These are phyloP conservation scores for Rhodomyrtus tomentosa DNA, from an alignment of 345 rosid genomes.

Conservation along the genomic window DNA sequence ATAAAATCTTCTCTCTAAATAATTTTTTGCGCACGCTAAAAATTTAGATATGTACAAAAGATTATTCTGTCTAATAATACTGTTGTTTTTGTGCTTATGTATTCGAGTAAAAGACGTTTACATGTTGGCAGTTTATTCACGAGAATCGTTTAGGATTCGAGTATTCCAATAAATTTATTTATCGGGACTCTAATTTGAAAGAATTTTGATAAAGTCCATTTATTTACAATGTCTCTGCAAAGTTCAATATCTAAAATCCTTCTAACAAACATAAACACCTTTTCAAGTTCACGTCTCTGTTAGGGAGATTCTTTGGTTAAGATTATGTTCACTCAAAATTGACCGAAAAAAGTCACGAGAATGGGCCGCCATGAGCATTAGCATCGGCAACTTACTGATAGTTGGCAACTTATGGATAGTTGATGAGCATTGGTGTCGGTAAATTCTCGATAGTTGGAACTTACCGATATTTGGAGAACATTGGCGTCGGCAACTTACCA, in stretches of 20 bases:
- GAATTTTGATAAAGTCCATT: neutral
- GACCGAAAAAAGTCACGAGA: no score
- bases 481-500: no score
- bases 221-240: neutral
- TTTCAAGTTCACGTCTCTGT: neutral
- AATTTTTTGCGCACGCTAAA: no score
- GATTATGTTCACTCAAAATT: no score
- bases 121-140: rapidly evolving
- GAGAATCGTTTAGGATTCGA: neutral
- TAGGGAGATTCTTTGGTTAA: neutral
- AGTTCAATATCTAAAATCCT: neutral
- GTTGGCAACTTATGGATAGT: no score
- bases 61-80: neutral
- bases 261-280: rapidly evolving
- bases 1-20: neutral
- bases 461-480: no score
- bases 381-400: no score
- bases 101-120: neutral
- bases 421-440: no score
- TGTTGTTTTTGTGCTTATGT: neutral
- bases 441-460: no score
- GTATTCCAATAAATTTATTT: neutral
- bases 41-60: no score
- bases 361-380: no score
- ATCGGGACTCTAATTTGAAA: neutral